phyloP scores from a whole-genome alignment of 1,139 yeast species.

The Suhomyces choctaworum region DNA sequence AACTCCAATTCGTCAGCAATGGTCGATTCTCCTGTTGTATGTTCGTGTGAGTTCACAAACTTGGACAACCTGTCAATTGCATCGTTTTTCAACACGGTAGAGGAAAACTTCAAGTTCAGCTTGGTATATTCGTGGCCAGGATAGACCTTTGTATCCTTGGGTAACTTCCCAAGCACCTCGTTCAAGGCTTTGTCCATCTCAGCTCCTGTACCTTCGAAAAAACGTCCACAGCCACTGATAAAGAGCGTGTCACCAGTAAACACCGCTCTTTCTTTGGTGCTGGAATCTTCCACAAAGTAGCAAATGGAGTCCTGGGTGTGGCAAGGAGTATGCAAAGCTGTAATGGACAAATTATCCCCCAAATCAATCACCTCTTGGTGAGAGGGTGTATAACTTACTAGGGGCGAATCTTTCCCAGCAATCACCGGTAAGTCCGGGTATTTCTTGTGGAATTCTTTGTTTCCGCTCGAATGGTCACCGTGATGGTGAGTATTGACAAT shows the following conservation, averaged over 20 bases:
- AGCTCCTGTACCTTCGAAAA: constrained; percentile 84
- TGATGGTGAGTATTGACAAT: constrained; percentile 97
- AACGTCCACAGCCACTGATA: constrained; percentile 93
- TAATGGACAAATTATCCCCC: constrained; percentile 65
- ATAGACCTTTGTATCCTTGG: constrained; percentile 69
- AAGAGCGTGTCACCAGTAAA: constrained; percentile 96
- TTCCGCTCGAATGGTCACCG: constrained; percentile 93
- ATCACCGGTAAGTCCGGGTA: constrained; percentile 67
- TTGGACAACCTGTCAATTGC: constrained; percentile 57
- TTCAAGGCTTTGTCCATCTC: constrained; percentile 79
- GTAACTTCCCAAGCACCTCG: constrained; percentile 56
- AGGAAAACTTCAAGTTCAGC: constrained; percentile 75
- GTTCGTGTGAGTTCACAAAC: constrained; percentile 56
- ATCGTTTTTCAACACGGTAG: constrained; percentile 54
- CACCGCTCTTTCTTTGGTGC: constrained; percentile 66
- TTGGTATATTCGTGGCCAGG: constrained; percentile 97
- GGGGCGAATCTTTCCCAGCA: constrained; percentile 80
- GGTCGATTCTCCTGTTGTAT: constrained; percentile 82
- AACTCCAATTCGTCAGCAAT: constrained; percentile 76
- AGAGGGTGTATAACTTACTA: constrained; percentile 66
- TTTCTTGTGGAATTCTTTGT: constrained; percentile 43
- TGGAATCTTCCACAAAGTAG: constrained; percentile 66
- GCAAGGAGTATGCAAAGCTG: constrained; percentile 93
- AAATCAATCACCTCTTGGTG: constrained; percentile 60
- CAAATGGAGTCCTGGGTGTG: constrained; percentile 97